Base-by-base conservation (phyloP, 352 stramenopile genomes). In the Aphanomyces euteiches region DNA sequence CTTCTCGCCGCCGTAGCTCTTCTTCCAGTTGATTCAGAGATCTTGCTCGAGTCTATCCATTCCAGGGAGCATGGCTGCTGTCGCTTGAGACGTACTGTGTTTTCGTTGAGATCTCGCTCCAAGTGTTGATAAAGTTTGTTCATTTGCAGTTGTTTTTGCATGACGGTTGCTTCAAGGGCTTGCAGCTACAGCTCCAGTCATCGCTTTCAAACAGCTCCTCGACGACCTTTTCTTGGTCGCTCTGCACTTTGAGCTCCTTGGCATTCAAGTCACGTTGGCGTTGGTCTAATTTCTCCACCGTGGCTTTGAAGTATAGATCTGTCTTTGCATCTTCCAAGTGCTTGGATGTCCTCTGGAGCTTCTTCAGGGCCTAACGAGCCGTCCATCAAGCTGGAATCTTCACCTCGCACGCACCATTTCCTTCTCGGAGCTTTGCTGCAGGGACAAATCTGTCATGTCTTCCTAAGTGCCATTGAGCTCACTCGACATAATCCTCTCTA, bases 81-180 rank as follows among this genome's bases (percentile, higher is more conserved):
- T 28, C 28, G 28, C 28, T 28, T 36, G 21, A 37, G 50, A 12
- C 15, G 19, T 58, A 58, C 50, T 7, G 21, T 36, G 50, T 19
- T 58, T 28, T 36, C 15, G 7, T 58, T 17, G 50, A 58, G 50
- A 19, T 58, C 17, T 8, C 13, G 19, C 21, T 58, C 50, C 15
- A 58, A 12, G 17, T 58, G 19, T 19, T 58, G 1, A 36, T 58
- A 58, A 17, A 58, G 50, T 19, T 58, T 58, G 17, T 58, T 58
- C 15, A 58, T 17, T 28, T 58, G 50, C 15, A 12, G 15, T 19
- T 58, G 50, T 3, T 58, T 58, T 19, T 36, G 50, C 7, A 58
- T 2, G 43, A n/a, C 43, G 10, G 43, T 58, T 28, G 50, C 36
- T 28, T 8, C 17, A 12, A 36, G 15, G 1, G 17, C 7, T 19